These are phyloP conservation scores for Byssothecium circinans DNA, from an alignment of 2,329 filamentous ascomycete genomes.

Conservation along the genomic window DNA sequence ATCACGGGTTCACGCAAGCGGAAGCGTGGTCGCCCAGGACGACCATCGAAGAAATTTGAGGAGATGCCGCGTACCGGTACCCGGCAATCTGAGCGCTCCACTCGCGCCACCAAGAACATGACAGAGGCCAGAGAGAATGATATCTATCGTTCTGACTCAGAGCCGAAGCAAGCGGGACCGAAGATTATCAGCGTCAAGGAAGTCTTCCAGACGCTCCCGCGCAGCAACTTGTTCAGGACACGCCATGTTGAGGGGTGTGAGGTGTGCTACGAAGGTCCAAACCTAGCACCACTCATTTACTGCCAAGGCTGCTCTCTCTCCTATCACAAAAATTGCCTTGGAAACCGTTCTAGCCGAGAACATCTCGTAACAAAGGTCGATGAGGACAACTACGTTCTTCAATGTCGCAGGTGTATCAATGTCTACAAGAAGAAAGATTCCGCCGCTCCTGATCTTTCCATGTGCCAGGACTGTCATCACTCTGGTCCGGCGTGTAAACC, in stretches of 20 bases:
- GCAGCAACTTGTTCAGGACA: conserved; percentile 66
- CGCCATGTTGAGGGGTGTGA: conserved; percentile 74
- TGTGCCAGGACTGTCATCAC: conserved; percentile 70
- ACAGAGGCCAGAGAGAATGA: conserved; percentile 63
- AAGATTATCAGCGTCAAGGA: conserved; percentile 69
- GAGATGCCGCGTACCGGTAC: conserved; percentile 29
- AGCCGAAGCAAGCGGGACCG: conserved; percentile 45
- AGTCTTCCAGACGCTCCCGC: conserved; percentile 65
- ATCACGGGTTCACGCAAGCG: conserved; percentile 43
- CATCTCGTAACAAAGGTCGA: conserved; percentile 87
- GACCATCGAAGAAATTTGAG: conserved; percentile 16
- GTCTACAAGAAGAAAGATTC: conserved; percentile 67
- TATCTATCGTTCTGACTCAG: conserved; percentile 52
- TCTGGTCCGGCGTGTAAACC: conserved; percentile 70
- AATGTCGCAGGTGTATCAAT: conserved; percentile 84
- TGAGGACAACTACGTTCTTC: conserved; percentile 76
- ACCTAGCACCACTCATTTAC: conserved; percentile 72
- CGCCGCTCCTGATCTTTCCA: conserved; percentile 68
- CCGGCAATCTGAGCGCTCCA: conserved; percentile 51
- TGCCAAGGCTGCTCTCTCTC: conserved; percentile 89
- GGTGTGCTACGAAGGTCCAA: conserved; percentile 63
- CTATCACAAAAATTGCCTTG: conserved; percentile 83
- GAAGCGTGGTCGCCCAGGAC: conserved; percentile 26
- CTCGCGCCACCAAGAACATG: conserved; percentile 52
- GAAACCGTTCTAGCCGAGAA: conserved; percentile 71